Base-by-base conservation (phyloP, 139 green algal genomes). In the Pleodorina starrii region DNA sequence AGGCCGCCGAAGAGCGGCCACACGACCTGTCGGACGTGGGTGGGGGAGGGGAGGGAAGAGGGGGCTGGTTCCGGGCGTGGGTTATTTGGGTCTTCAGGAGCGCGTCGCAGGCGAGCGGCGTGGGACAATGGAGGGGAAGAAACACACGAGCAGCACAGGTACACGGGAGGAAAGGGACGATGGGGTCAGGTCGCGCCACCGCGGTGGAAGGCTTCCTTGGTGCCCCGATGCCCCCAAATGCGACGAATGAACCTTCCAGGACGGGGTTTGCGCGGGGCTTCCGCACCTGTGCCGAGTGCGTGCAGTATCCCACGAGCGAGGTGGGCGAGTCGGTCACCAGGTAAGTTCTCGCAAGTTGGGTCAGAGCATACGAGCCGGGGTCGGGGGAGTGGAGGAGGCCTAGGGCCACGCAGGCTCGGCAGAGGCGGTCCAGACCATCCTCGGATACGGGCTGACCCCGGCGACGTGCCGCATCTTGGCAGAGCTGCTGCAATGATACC, bases 1-100 rank as follows among this genome's bases (percentile, higher is more conserved):
- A 93, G 88, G 35, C 73, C 71, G 14, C 79, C 73, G 72, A 91
- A 93, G 12, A 93, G 73, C 21, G 79, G 84, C 43, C 83, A 91
- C 0, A 89, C 72, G 0, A 91, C 81, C 72, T 85, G 78, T 0
- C 2, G 7, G n/a, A n/a, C n/a, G n/a, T n/a, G n/a, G n/a, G n/a
- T n/a, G n/a, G n/a, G n/a, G n/a, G n/a, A n/a, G n/a, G n/a, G n/a
- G n/a, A n/a, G n/a, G n/a, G n/a, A n/a, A n/a, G n/a, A n/a, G n/a
- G n/a, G n/a, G n/a, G n/a, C n/a, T n/a, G n/a, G n/a, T n/a, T n/a
- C n/a, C n/a, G n/a, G n/a, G n/a, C n/a, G n/a, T n/a, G n/a, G n/a
- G n/a, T n/a, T n/a, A n/a, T n/a, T n/a, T n/a, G n/a, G n/a, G n/a
- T n/a, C n/a, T n/a, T n/a, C n/a, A n/a, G n/a, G n/a, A n/a, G n/a